Conservation (phyloP, 1,284 basidiomycete species). For the Sporisorium sorghi region DNA sequence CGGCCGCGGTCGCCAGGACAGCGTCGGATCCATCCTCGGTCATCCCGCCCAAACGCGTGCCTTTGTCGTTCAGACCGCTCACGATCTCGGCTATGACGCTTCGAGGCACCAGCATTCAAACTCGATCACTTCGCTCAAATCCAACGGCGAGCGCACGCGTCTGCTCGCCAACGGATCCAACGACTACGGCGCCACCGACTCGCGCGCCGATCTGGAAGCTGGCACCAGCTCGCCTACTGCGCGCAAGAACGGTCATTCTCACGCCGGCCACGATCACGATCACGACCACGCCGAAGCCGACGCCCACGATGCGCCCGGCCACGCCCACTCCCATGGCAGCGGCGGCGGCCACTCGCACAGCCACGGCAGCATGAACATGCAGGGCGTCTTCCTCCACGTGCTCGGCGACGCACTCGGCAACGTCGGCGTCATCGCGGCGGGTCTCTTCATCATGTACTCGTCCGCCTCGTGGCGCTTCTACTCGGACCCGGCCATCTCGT, state of each 20-base stretch:
- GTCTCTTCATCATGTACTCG: slow-evolving; percentile 73
- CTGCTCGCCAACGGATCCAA: slow-evolving; percentile 33
- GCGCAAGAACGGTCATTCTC: slow-evolving; percentile 48
- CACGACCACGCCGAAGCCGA: slow-evolving; percentile 53
- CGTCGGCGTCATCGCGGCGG: slow-evolving; percentile 94
- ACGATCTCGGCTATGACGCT: slow-evolving; percentile 75
- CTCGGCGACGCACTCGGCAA: slow-evolving; percentile 94
- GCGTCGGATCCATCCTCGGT: slow-evolving; percentile 74
- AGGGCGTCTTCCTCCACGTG: slow-evolving; percentile 90
- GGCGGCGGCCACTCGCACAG: slow-evolving; percentile 67
- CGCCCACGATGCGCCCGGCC: slow-evolving; percentile 63
- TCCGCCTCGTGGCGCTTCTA: slow-evolving; percentile 75
- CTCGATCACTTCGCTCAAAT: slow-evolving; percentile 29
- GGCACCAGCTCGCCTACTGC: slow-evolving; percentile 34
- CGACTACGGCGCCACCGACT: slow-evolving; percentile 46
- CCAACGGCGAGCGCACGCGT: slow-evolving; percentile 21
- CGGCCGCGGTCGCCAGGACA: slow-evolving; percentile 40
- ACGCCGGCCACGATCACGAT: slow-evolving; percentile 48
- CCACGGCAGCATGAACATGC: slow-evolving; percentile 94
- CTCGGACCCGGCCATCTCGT: slow-evolving; percentile 91
- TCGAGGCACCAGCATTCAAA: slow-evolving; percentile 38
- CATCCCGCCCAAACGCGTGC: slow-evolving; percentile 91
- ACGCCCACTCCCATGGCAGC: slow-evolving; percentile 75
- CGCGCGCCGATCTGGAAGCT: slow-evolving; percentile 50
- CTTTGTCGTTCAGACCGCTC: slow-evolving; percentile 85